phyloP scores from a whole-genome alignment of 768 basidiomycete genomes.

The Trametes cubensis region DNA sequence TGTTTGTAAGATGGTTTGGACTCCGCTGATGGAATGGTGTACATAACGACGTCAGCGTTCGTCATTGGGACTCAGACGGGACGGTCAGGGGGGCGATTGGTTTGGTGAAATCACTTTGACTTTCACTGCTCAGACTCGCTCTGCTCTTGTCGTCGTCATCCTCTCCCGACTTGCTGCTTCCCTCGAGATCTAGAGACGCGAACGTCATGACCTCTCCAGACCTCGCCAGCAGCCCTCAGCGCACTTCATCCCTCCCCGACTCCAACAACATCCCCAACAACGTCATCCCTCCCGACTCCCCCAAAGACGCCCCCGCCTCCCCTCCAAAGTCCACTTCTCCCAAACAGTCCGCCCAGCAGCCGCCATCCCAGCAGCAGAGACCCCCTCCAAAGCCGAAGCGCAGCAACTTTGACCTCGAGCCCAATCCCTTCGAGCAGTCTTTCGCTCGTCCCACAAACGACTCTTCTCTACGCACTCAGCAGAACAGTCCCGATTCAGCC shows the following conservation, averaged over 20 bases:
- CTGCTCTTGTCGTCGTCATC: slow-evolving; percentile 25
- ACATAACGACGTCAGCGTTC: slow-evolving; percentile 34
- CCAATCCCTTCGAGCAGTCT: slow-evolving; percentile 80
- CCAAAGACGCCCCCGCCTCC: slow-evolving; percentile 11
- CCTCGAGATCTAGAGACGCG: not conserved
- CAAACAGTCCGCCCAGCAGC: slow-evolving; percentile 8
- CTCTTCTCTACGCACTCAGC: slow-evolving; percentile 44
- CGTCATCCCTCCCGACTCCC: slow-evolving; percentile 14
- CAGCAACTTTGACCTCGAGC: slow-evolving; percentile 48
- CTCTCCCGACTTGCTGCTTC: slow-evolving; percentile 20
- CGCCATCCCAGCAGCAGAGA: slow-evolving; percentile 20
- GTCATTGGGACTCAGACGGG: slow-evolving; percentile 21
- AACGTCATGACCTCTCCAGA: slow-evolving; percentile 27
- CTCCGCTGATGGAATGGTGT: slow-evolving; percentile 26
- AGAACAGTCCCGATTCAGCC: slow-evolving; percentile 37
- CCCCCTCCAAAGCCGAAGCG: slow-evolving; percentile 28
- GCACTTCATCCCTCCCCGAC: not conserved
- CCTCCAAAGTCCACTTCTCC: slow-evolving; percentile 10
- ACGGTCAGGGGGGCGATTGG: slow-evolving; percentile 12
- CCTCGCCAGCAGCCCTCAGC: slow-evolving; percentile 18
- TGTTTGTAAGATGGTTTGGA: slow-evolving; percentile 17
- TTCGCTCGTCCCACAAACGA: slow-evolving; percentile 60
- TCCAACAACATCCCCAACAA: not conserved
- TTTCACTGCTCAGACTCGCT: slow-evolving; percentile 6
- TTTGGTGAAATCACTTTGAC: not conserved